These are phyloP conservation scores for Westerdykella aurantiaca DNA, from an alignment of 2,329 filamentous ascomycete genomes.

Conservation along the genomic window DNA sequence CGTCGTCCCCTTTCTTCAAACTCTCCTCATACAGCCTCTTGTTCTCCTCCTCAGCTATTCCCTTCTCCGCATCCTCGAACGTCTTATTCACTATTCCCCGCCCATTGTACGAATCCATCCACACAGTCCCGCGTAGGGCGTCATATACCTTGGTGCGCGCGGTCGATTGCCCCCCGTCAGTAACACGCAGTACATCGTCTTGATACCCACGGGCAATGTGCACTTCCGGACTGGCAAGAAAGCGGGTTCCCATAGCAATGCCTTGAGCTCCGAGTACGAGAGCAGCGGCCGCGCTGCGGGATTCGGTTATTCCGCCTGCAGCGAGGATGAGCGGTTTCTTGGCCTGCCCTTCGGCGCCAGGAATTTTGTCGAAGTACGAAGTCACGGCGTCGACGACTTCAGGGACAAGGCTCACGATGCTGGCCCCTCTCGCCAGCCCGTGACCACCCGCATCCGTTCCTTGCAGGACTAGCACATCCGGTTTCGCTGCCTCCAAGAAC, in stretches of 20 bases:
- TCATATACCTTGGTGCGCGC: conserved; percentile 49
- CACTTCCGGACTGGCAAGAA: conserved; percentile 51
- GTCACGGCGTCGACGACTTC: conserved; percentile 49
- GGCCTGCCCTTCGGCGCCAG: conserved; percentile 12
- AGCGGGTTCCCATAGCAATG: conserved; percentile 58
- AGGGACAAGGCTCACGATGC: conserved; percentile 53
- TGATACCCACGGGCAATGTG: conserved; percentile 44
- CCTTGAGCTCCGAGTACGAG: conserved; percentile 50
- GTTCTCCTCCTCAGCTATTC: conserved; percentile 42
- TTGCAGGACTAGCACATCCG: conserved; percentile 58
- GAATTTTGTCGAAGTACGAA: background rate
- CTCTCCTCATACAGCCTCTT: conserved; percentile 45
- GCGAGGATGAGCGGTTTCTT: conserved; percentile 43
- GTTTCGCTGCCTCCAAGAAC: conserved; percentile 41
- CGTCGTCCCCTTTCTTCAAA: conserved; percentile 46
- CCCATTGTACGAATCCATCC: conserved; percentile 54
- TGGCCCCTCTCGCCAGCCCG: conserved; percentile 50
- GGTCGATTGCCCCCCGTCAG: conserved; percentile 50
- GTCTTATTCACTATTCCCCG: conserved; percentile 55
- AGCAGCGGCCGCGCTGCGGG: conserved; percentile 51
- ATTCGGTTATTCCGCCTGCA: conserved; percentile 56
- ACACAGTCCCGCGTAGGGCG: conserved; percentile 51
- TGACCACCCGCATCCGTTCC: conserved; percentile 62
- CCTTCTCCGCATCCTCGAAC: conserved; percentile 38
- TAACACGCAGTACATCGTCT: conserved; percentile 42